These are phyloP conservation scores for Debaryomyces fabryi DNA, from an alignment of 1,139 yeast species.

Conservation along the genomic window DNA sequence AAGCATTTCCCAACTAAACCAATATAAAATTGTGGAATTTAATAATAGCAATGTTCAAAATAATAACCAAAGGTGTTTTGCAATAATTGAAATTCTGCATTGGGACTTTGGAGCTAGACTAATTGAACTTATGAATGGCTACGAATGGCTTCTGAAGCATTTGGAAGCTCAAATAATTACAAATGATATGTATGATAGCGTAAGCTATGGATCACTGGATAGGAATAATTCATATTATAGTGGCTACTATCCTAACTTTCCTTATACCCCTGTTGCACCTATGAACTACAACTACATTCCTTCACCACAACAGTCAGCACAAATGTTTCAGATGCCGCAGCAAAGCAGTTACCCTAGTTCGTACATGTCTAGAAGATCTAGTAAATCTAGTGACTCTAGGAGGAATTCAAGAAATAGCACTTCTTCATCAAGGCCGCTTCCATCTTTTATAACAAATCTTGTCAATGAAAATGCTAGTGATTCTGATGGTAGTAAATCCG, in stretches of 20 bases:
- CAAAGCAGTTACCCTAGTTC: conserved; percentile 6
- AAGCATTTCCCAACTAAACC: neutral
- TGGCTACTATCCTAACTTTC: conserved; percentile 8
- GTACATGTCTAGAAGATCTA: conserved; percentile 12
- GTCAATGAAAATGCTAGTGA: conserved; percentile 15
- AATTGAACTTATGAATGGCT: conserved; percentile 28
- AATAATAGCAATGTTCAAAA: conserved; percentile 1
- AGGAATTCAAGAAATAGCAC: conserved; percentile 16
- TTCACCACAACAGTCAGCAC: conserved; percentile 1
- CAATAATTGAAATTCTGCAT: conserved; percentile 19
- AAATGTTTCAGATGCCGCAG: neutral
- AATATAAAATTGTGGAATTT: conserved; percentile 6
- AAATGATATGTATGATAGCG: neutral
- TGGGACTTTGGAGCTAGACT: conserved; percentile 19
- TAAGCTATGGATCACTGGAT: neutral
- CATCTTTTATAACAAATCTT: conserved; percentile 37
- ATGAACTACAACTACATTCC: conserved; percentile 10
- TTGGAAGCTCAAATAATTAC: conserved; percentile 21
- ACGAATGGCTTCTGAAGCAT: conserved; percentile 25
- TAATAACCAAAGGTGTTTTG: conserved; percentile 5
- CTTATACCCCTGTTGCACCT: conserved; percentile 4
- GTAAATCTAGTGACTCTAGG: conserved; percentile 14
- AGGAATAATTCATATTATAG: conserved; percentile 4
- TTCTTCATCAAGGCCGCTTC: conserved; percentile 21
- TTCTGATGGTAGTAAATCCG: neutral